Evolutionary conservation across 139 green algal genomes (phyloP).

Genomic region (Pseudopediastrum boryanum): DNA sequence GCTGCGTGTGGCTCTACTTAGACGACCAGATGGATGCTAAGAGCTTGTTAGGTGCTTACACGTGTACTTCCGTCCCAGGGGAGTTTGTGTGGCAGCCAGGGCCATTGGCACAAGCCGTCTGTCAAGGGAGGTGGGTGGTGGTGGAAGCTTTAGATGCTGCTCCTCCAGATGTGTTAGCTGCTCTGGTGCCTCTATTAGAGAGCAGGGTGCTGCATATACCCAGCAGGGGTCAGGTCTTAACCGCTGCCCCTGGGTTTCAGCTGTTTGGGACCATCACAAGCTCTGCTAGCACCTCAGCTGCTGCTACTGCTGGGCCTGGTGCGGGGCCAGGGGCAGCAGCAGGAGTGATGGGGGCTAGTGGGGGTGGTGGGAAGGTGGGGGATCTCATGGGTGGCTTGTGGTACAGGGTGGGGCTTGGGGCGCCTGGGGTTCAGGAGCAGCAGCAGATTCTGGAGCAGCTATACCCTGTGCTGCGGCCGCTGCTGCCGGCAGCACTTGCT

Average conservation of each 20-base stretch:
- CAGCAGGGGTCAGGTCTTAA: slow-evolving; percentile 68
- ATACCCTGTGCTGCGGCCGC: slow-evolving; percentile 64
- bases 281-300: slow-evolving; percentile 17
- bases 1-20: slow-evolving; percentile 72
- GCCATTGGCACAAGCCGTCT: slow-evolving; percentile 78
- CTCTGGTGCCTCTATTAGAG: slow-evolving; percentile 88
- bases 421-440: slow-evolving; percentile 71
- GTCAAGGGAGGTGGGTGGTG: slow-evolving; percentile 89
- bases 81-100: slow-evolving; percentile 97
- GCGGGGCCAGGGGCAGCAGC: neutral
- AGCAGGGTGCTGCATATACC: slow-evolving; percentile 71
- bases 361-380: slow-evolving; percentile 35
- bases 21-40: slow-evolving; percentile 98
- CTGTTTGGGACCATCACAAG: slow-evolving; percentile 83
- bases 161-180: slow-evolving; percentile 89
- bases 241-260: slow-evolving; percentile 79
- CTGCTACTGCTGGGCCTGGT: neutral
- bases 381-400: slow-evolving; percentile 84
- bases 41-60: slow-evolving; percentile 92
- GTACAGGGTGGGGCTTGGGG: slow-evolving; percentile 63
- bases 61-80: slow-evolving; percentile 86
- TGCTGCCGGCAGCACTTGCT: slow-evolving; percentile 71
- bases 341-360: neutral
- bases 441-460: slow-evolving; percentile 63
- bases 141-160: slow-evolving; percentile 95